A percentile compares a stretch with the other conserved stretches of the same genome.
Evolutionary conservation across 2,329 filamentous ascomycete genomes (phyloP).

Genomic region (Periconia macrospinosa): DNA sequence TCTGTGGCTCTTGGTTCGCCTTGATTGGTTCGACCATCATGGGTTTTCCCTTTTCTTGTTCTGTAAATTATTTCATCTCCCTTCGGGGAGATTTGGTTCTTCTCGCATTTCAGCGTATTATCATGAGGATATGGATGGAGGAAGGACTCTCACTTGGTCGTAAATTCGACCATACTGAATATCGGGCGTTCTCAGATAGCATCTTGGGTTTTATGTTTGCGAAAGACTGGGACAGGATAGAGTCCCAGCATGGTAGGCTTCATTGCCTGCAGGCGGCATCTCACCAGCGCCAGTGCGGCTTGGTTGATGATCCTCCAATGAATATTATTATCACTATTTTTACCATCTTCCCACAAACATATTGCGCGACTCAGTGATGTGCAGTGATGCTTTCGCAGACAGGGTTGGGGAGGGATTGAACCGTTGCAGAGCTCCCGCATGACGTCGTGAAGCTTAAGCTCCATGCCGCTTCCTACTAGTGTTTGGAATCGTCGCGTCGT

Average conservation of each 20-base stretch:
- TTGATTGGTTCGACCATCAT: neutral
- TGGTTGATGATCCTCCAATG: constrained; percentile 15
- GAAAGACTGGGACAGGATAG: constrained; percentile 16
- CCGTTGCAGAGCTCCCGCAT: neutral
- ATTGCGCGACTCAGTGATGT: neutral
- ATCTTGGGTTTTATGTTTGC: constrained; percentile 6
- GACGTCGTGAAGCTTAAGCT: neutral
- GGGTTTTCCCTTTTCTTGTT: constrained; percentile 9
- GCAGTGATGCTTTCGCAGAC: neutral
- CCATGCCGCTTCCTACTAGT: neutral
- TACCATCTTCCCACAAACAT: neutral
- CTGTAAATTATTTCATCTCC: constrained; percentile 27
- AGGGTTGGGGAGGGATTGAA: too few relatives aligned
- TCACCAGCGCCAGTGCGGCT: constrained; percentile 32
- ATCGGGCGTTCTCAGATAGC: constrained; percentile 24
- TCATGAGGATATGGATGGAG: constrained; percentile 23
- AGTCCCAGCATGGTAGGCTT: constrained; percentile 16
- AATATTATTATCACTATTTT: constrained; percentile 12
- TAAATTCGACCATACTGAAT: constrained; percentile 19
- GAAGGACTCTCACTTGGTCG: constrained; percentile 34
- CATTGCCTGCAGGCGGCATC: constrained; percentile 7
- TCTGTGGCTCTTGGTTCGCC: constrained; percentile 1
- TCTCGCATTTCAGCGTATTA: constrained; percentile 42
- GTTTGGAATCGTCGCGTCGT: constrained; percentile 15
- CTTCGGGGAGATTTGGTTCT: constrained; percentile 14